Conservation (phyloP, 345 rosid species). For the Sonneratia caseolaris region DNA sequence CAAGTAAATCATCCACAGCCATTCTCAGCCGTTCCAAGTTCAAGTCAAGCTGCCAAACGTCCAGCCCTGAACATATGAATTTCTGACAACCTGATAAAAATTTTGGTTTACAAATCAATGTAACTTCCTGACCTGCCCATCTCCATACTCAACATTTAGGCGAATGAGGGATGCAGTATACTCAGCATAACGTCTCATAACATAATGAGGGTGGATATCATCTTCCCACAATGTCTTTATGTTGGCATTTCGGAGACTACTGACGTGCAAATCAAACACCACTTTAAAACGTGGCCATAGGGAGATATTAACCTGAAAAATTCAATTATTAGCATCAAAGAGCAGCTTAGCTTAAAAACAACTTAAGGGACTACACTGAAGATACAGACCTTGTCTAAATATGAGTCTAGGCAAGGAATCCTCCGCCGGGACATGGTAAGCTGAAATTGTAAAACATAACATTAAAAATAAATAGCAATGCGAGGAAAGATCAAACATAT, state of each 20-base stretch:
- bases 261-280: constrained; percentile 89
- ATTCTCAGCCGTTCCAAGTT: constrained; percentile 89
- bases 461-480: neutral
- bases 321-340: neutral
- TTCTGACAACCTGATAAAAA: neutral
- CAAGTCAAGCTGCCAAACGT: constrained; percentile 72
- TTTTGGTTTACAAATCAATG: neutral
- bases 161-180: constrained; percentile 95
- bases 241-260: constrained; percentile 84
- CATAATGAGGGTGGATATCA: constrained; percentile 97
- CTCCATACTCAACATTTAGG: constrained; percentile 88
- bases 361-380: neutral
- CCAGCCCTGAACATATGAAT: neutral
- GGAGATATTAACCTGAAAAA: constrained; percentile 78
- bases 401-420: constrained; percentile 96
- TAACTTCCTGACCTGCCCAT: constrained; percentile 65
- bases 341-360: neutral
- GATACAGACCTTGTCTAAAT: constrained; percentile 75
- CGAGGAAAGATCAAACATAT: neutral
- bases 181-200: constrained; percentile 98
- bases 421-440: constrained; percentile 89
- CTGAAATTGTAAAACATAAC: constrained; percentile 26
- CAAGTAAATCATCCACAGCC: constrained; percentile 80
- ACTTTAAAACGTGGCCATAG: constrained; percentile 98
- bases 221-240: constrained; percentile 91